A percentile compares a stretch with the other conserved stretches of the same genome.
phyloP scores from a whole-genome alignment of 192 early-diverging fungal species.

The Pilobolus umbonatus region DNA sequence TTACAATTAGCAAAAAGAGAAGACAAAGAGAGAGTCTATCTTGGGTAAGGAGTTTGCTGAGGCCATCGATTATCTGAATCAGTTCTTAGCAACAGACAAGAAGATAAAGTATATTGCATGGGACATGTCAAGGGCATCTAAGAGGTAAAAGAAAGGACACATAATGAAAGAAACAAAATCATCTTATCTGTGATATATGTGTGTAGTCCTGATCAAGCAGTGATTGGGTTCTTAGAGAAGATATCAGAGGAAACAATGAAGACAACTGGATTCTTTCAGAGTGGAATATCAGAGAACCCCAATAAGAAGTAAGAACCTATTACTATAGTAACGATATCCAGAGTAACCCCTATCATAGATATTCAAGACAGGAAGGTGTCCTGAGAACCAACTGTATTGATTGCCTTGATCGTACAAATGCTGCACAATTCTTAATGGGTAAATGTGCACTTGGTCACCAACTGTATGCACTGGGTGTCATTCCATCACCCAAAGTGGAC shows the following conservation, averaged over 20 bases:
- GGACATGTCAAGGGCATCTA: slow-evolving; percentile 98
- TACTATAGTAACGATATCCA: slow-evolving; percentile 9
- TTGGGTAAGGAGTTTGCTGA: slow-evolving; percentile 83
- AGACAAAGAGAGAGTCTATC: slow-evolving; percentile 78
- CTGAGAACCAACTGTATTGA: slow-evolving; percentile 97
- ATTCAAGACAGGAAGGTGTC: slow-evolving; percentile 71
- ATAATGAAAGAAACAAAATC: too few species aligned
- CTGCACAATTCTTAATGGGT: slow-evolving; percentile 93
- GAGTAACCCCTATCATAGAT: too few species aligned
- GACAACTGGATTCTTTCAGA: slow-evolving; percentile 91
- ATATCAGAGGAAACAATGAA: slow-evolving; percentile 81
- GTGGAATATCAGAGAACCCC: slow-evolving; percentile 61
- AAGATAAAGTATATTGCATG: slow-evolving; percentile 88
- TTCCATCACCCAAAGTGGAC: slow-evolving; percentile 68
- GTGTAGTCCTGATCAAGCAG: slow-evolving; percentile 72
- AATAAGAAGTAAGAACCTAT: slow-evolving; percentile 13
- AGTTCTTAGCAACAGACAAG: slow-evolving; percentile 75
- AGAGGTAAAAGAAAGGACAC: slow-evolving; percentile 48
- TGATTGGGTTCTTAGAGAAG: slow-evolving; percentile 83
- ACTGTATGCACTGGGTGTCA: slow-evolving; percentile 83
- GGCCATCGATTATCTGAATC: slow-evolving; percentile 81
- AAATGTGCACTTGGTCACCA: slow-evolving; percentile 92
- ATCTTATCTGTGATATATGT: background rate
- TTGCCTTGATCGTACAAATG: slow-evolving; percentile 97
- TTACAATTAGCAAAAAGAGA: slow-evolving; percentile 92